Base-by-base conservation (phyloP, 1,139 yeast genomes). In the Taphrina communis region DNA sequence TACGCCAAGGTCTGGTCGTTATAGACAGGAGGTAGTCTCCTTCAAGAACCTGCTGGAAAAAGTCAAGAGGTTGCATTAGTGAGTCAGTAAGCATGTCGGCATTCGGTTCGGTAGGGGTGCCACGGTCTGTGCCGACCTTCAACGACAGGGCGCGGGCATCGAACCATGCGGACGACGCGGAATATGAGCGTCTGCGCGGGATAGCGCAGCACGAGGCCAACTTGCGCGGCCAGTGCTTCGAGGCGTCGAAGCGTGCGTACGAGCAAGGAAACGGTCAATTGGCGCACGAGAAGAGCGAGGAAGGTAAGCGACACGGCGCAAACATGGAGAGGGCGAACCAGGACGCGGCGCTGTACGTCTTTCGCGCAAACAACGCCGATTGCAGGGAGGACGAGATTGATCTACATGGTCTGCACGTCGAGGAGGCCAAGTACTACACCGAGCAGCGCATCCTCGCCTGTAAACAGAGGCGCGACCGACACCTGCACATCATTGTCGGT, bases 291-390 rank as follows among this genome's bases (percentile, higher is more conserved):
- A 63, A 63, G 36, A 53, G 61, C 25, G 67, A 63, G 39, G 67
- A 63, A 19, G 67, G 61, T 7, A 63, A 63, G 35, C 35, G 31
- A 70, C 86, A 85, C 70, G 81, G 81, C 44, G 79, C 76, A 0
- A 80, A 87, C 73, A 96, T 93, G 51, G 96, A 91, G 69, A 78
- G 81, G 53, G 85, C 82, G 76, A 92, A 92, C 78, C 60, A 80
- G 82, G 85, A 88, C 77, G 99, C 98, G 0, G 97, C 97, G 0
- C 93, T 73, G 76, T 93, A 88, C 76, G 98, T 92, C 1, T 93
- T 93, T 77, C 82, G 88, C 60, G 94, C 89, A 74, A 94, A 94
- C 77, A 94, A 94, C 76, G 85, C 90, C 44, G 97, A 92, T 76
- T 88, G 95, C 42, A 87, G 85, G 42, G 83, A 83, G 19, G 90